A percentile compares a stretch with the other conserved stretches of the same genome.
These are phyloP conservation scores for Zasmidium citrigriseum DNA, from an alignment of 2,329 filamentous ascomycete genomes.

Conservation along the genomic window DNA sequence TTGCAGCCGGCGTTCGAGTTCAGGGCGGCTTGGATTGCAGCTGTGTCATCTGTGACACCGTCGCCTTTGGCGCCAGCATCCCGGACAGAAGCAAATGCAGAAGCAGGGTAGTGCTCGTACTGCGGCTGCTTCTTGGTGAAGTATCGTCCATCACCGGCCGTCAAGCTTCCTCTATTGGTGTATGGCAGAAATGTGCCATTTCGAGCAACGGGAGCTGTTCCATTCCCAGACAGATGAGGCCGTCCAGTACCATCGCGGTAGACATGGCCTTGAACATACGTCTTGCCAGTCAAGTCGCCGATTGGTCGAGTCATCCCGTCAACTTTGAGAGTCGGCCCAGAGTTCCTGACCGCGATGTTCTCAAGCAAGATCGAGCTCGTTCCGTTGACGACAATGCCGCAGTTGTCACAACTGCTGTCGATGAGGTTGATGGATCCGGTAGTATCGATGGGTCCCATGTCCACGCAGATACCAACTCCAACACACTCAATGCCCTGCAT, in stretches of 20 bases:
- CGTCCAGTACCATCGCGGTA: constrained; percentile 22
- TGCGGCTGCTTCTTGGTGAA: constrained; percentile 45
- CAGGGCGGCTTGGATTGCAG: constrained; percentile 27
- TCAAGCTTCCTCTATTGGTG: constrained; percentile 22
- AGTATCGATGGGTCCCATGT: constrained; percentile 22
- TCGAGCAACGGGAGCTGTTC: neutral
- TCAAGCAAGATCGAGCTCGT: constrained; percentile 23
- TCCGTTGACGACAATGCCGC: constrained; percentile 21
- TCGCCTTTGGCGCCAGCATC: constrained; percentile 37
- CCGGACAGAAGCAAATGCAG: constrained; percentile 51
- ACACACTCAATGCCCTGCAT: constrained; percentile 28
- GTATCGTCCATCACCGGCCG: constrained; percentile 37
- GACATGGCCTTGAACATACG: constrained; percentile 25
- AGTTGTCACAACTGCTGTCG: constrained; percentile 23
- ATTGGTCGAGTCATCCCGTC: constrained; percentile 27
- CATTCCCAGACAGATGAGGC: neutral
- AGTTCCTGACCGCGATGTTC: constrained; percentile 23
- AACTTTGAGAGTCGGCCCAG: constrained; percentile 22
- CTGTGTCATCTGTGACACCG: constrained; percentile 33
- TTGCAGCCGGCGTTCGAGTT: constrained; percentile 34
- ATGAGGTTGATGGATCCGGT: constrained; percentile 29
- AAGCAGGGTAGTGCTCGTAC: constrained; percentile 44
- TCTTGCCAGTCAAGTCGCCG: constrained; percentile 38
- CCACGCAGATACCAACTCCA: constrained; percentile 30
- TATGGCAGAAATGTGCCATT: constrained; percentile 21